Evolutionary conservation across 2,329 filamentous ascomycete genomes (phyloP), one percentile per base, ranked within the genome.

Genomic region (Xylaria polymorpha): DNA sequence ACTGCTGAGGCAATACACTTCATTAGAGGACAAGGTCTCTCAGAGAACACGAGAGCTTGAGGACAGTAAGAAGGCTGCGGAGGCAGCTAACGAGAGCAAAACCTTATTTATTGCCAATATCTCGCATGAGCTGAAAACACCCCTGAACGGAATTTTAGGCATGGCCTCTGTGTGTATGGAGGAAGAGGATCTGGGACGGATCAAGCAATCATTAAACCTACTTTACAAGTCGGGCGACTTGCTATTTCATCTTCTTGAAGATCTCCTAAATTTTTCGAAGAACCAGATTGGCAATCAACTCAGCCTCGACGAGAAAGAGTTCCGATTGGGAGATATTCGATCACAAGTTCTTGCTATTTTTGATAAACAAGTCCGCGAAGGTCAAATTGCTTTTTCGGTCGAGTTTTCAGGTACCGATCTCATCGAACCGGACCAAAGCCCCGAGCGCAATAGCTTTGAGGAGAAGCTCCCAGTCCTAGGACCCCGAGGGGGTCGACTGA

Each of bases 41-140:
- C 90, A 94, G 78, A 87, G 94, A 64, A 98, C 94, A 0, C 88
- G 88, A 43, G 92, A 98, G 79, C 84, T 98, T 0, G 94, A 97
- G 77, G 88, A 93, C 70, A 97, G 92, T 82, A 97, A 97, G 79
- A 93, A 94, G 81, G 93, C 94, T 1, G 94, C 94, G 1, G 94
- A 97, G 80, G 92, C 93, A n/a, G 94, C 94, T 3, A 98, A 97
- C 75, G 93, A 97, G 81, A 97, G 93, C 85, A 99, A 99, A 82
- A 98, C 96, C 0, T 85, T 98, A 9, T 98, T 98, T 82, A 97
- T 99, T 71, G 96, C 96, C 20, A 98, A 98, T 75, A 97, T 98
- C 60, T 91, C 89, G 0, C 89, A 91, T 74, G 88, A 98, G 79
- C 85, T 99, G 43, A 97, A 97, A 78, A 99, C 96, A 1, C 96